phyloP scores from a whole-genome alignment of 352 stramenopile species.

The Phytophthora pistaciae region DNA sequence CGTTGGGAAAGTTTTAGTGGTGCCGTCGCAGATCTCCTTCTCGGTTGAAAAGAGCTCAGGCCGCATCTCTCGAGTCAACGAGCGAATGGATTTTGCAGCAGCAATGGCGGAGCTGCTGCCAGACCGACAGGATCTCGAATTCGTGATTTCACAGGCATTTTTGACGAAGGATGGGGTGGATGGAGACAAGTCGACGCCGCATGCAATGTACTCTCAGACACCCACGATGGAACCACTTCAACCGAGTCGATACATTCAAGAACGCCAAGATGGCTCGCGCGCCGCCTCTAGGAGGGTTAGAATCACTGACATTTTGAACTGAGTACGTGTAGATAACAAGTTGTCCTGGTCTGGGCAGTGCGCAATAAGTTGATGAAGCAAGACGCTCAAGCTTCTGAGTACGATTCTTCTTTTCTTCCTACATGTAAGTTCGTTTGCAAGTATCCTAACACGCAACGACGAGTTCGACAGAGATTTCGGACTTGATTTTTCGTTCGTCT shows the following conservation, averaged over 20 bases:
- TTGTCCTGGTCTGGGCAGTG: no score
- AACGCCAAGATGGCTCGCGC: not conserved
- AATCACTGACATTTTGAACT: not conserved
- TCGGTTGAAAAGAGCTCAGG: slow-evolving; percentile 3
- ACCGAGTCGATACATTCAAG: not conserved
- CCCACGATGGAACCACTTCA: not conserved
- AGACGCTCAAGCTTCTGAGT: no score
- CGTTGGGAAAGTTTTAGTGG: slow-evolving; percentile 11
- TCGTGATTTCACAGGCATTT: not conserved
- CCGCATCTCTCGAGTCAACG: slow-evolving; percentile 2
- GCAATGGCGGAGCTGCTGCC: slow-evolving; percentile 13
- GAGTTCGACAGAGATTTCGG: no score
- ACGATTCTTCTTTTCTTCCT: no score
- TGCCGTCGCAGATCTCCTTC: slow-evolving; percentile 10
- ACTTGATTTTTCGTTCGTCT: no score
- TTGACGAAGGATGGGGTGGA: not conserved
- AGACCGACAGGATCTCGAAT: not conserved
- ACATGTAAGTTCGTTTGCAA: no score
- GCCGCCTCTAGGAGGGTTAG: not conserved
- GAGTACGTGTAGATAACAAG: not conserved
- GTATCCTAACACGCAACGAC: no score
- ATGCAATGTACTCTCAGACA: no score
- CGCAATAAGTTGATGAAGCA: no score
- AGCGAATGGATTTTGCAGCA: slow-evolving; percentile 9
- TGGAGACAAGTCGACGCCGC: no score